These are phyloP conservation scores for Keithomyces neogunnii DNA, from an alignment of 2,329 filamentous ascomycete genomes.

Conservation along the genomic window DNA sequence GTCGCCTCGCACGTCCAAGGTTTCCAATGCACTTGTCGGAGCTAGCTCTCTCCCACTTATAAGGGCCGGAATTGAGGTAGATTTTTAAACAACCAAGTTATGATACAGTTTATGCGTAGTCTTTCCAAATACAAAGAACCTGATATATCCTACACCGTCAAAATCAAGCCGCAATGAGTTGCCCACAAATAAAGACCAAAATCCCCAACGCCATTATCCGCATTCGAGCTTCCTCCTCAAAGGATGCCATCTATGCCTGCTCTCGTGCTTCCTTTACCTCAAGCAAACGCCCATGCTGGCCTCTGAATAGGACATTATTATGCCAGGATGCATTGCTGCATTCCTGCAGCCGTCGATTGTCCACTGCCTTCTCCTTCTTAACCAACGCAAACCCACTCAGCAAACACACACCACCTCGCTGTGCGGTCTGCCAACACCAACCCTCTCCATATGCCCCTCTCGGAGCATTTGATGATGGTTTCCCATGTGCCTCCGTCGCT, in stretches of 20 bases:
- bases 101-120: constrained; percentile 2
- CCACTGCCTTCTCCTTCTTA: constrained; percentile 11
- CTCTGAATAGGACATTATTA: background rate
- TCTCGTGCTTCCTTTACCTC: background rate
- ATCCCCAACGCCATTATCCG: constrained; percentile 1
- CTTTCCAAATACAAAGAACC: constrained; percentile 4
- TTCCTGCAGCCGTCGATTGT: background rate
- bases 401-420: constrained; percentile 86
- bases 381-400: constrained; percentile 64
- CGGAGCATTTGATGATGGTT: constrained; percentile 84
- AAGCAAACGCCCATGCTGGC: background rate
- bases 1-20: too few relatives aligned
- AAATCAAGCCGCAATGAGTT: background rate
- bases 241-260: background rate
- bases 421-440: constrained; percentile 76
- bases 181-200: background rate
- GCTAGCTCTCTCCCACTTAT: too few relatives aligned
- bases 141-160: background rate
- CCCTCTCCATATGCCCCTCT: constrained; percentile 72
- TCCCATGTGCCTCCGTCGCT: constrained; percentile 75
- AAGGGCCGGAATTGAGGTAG: too few relatives aligned
- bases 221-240: background rate
- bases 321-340: background rate
- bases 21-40: too few relatives aligned
- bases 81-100: background rate